These are phyloP conservation scores for Phyllostachys edulis DNA, from an alignment of 176 grass and related monocot genomes.

Conservation along the genomic window DNA sequence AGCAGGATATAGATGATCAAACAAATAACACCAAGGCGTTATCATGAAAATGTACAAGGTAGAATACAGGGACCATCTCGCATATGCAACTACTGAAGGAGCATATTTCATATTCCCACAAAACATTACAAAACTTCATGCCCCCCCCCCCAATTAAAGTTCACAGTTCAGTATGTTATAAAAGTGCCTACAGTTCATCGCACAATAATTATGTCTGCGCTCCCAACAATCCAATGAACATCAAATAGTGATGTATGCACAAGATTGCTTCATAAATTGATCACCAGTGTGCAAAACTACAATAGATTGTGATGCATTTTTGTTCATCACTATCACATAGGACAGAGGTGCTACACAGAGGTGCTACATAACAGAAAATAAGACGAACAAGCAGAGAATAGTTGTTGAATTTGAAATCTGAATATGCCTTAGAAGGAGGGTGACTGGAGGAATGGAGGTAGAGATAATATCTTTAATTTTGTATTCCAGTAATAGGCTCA, in stretches of 20 bases:
- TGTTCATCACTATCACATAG: background rate
- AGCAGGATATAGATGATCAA: constrained; percentile 43
- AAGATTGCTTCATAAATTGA: constrained; percentile 1
- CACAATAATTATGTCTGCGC: background rate
- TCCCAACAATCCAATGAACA: background rate
- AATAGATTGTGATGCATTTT: background rate
- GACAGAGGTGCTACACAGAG: background rate
- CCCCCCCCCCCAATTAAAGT: background rate
- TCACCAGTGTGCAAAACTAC: background rate
- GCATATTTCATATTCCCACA: constrained; percentile 13
- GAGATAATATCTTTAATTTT: background rate
- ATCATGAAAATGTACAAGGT: constrained; percentile 22
- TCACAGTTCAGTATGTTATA: background rate
- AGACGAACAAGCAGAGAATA: background rate
- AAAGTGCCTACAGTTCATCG: background rate
- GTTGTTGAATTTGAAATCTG: background rate
- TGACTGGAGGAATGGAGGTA: background rate
- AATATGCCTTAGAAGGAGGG: background rate
- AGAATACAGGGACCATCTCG: constrained; percentile 1
- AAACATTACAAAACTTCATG: background rate
- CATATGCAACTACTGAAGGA: constrained; percentile 20
- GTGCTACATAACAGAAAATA: background rate
- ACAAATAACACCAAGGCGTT: constrained; percentile 34
- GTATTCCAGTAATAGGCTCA: background rate
- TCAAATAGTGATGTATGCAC: background rate